A percentile compares a stretch with the other conserved stretches of the same genome.
Evolutionary conservation across 257 asterid species (phyloP).

Genomic region (Ajuga chamaepitys): DNA sequence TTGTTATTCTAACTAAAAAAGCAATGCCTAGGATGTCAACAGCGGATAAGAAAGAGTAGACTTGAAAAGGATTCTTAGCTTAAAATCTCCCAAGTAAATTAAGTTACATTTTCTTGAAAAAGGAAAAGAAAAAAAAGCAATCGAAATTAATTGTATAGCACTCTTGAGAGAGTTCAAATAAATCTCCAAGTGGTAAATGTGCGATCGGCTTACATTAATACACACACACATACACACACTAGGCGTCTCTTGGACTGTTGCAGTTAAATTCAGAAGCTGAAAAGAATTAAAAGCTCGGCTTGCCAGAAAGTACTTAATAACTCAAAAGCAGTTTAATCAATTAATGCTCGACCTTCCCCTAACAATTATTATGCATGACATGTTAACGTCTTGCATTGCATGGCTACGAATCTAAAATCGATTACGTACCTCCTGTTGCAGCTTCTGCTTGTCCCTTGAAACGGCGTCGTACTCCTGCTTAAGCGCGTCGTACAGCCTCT

Average conservation of each 20-base stretch:
- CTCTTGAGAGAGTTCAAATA: no score
- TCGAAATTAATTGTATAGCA: no score
- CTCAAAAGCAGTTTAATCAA: not conserved
- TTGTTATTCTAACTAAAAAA: no score
- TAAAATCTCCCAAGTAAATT: no score
- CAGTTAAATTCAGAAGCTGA: constrained; percentile 12
- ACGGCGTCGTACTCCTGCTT: constrained; percentile 59
- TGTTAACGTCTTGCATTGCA: not conserved
- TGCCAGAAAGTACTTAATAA: not conserved
- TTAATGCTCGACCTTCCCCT: not conserved
- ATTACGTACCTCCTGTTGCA: constrained; percentile 54
- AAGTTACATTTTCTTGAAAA: no score
- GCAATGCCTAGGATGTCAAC: no score
- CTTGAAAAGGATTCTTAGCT: no score
- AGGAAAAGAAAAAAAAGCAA: no score
- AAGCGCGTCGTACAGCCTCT: constrained; percentile 51
- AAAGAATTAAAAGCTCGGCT: not conserved
- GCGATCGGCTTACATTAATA: not conserved
- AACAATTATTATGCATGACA: not conserved
- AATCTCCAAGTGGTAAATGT: not conserved
- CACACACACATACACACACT: not conserved
- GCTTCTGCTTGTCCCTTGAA: constrained; percentile 63
- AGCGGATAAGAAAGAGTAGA: no score
- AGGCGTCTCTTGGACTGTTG: no score
- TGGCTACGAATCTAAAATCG: not conserved